phyloP scores from a whole-genome alignment of 495 filamentous ascomycete species.

The Lophiotrema nucula region DNA sequence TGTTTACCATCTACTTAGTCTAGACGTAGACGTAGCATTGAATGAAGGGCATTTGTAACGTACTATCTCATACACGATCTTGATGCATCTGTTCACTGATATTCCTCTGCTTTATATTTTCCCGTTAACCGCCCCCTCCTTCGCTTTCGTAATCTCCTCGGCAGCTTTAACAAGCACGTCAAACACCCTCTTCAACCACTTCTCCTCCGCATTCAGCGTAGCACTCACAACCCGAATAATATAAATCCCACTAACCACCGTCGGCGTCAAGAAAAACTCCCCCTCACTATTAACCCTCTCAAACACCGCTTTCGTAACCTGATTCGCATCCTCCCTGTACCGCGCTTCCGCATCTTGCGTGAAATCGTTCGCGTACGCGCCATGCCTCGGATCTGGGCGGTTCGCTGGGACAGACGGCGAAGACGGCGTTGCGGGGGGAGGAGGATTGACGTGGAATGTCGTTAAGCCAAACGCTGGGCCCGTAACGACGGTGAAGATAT shows the following conservation, averaged over 20 bases:
- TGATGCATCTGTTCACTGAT: no score
- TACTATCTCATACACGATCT: no score
- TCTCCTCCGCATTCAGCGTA: slow-evolving; percentile 66
- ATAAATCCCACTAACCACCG: slow-evolving; percentile 71
- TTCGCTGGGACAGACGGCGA: slow-evolving; percentile 1
- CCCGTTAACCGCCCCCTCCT: neutral
- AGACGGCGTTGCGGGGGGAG: slow-evolving; percentile 7
- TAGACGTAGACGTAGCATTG: no score
- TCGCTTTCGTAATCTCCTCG: slow-evolving; percentile 51
- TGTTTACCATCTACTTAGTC: no score
- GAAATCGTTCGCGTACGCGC: slow-evolving; percentile 35
- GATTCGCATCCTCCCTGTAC: slow-evolving; percentile 57
- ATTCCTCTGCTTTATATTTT: no score
- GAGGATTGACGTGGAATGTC: slow-evolving; percentile 62
- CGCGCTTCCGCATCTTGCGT: slow-evolving; percentile 38
- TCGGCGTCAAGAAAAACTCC: slow-evolving; percentile 81
- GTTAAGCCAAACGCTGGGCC: slow-evolving; percentile 78
- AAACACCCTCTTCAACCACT: slow-evolving; percentile 71
- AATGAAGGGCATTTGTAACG: no score
- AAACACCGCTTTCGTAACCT: slow-evolving; percentile 72
- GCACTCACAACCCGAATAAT: slow-evolving; percentile 79
- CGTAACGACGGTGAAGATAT: slow-evolving; percentile 76
- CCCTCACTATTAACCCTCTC: slow-evolving; percentile 72
- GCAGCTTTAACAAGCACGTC: slow-evolving; percentile 69
- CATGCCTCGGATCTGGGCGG: slow-evolving; percentile 33